A percentile compares a stretch with the other conserved stretches of the same genome.
These are phyloP conservation scores for Hortiboletus flavorubellus DNA, from an alignment of 768 basidiomycete species.

Conservation along the genomic window DNA sequence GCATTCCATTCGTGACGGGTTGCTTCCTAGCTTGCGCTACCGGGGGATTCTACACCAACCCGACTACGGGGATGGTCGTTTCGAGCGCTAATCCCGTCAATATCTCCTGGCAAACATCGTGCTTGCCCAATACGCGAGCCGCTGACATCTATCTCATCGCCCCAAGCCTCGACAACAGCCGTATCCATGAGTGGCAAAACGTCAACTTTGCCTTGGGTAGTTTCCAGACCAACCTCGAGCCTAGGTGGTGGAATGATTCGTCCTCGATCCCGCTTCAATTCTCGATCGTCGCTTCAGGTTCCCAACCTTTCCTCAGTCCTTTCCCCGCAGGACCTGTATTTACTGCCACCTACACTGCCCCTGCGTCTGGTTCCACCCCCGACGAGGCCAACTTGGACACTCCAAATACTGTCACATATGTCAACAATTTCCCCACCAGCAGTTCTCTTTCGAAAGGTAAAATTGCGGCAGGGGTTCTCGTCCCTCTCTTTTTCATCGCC, in stretches of 20 bases:
- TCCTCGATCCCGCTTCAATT: constrained; percentile 51
- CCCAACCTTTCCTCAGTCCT: constrained; percentile 48
- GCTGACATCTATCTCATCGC: constrained; percentile 72
- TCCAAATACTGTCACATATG: constrained; percentile 36
- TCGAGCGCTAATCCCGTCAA: constrained; percentile 47
- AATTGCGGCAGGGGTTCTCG: constrained; percentile 61
- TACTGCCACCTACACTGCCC: constrained; percentile 54
- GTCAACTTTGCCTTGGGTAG: constrained; percentile 48
- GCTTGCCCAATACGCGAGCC: constrained; percentile 40
- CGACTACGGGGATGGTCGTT: constrained; percentile 45
- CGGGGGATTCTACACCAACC: constrained; percentile 61
- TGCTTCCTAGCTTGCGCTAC: constrained; percentile 44
- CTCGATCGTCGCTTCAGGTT: constrained; percentile 49
- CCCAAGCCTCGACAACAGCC: constrained; percentile 38
- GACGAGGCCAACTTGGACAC: constrained; percentile 40
- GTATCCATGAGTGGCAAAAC: constrained; percentile 55
- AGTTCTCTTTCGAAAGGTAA: constrained; percentile 46
- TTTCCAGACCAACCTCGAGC: constrained; percentile 49
- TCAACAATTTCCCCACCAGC: constrained; percentile 37
- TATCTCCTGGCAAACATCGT: constrained; percentile 64
- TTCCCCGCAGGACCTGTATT: constrained; percentile 69
- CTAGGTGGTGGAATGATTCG: constrained; percentile 72
- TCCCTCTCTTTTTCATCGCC: constrained; percentile 58
- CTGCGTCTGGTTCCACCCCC: constrained; percentile 38
- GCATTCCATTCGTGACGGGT: background rate